Evolutionary conservation across 2,329 filamentous ascomycete species (phyloP), one percentile per base, ranked within the genome.

Genomic region (Colletotrichum sp.): DNA sequence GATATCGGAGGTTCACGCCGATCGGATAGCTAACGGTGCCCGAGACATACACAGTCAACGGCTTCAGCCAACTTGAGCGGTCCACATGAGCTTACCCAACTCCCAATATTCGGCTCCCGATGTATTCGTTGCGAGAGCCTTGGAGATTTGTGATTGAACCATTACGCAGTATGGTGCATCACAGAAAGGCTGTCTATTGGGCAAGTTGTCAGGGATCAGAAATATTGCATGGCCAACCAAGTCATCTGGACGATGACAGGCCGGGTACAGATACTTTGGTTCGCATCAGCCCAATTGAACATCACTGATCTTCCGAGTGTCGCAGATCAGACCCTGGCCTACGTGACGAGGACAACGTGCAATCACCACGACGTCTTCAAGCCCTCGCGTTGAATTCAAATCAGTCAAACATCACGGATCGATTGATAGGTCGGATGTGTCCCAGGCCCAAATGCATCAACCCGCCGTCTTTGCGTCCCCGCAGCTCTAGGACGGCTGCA

Each of bases 91-190:
- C n/a, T 2, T 21, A 1, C 0, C 1, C 44, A 52, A 13, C n/a
- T 13, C 44, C 44, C 44, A 60, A 32, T 30, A 32, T 60, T 32
- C 26, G 24, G 18, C 0, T 1, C 6, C n/a, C 3, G n/a, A 52
- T 21, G 1, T 52, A 0, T 1, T 52, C 0, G n/a, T 52, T 52
- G 1, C 44, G 0, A 52, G n/a, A 52, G 44, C 44, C 44, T 52
- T 13, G 44, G 44, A 12, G 0, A 21, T 52, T 52, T 52, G 44
- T 52, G 10, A 21, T 52, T 52, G 1, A 52, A 24, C n/a, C 44
- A 52, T 49, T 44, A 52, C 44, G 44, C n/a, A 52, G 44, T 13
- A 4, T 2, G 44, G n/a, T 52, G 44, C 44, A 52, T 13, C 44
- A 1, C 44, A 13, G 44, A 21, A 52, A 24, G 1, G n/a, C 4